Conservation (phyloP, 768 basidiomycete genomes). For the Leccinellum luteum region DNA sequence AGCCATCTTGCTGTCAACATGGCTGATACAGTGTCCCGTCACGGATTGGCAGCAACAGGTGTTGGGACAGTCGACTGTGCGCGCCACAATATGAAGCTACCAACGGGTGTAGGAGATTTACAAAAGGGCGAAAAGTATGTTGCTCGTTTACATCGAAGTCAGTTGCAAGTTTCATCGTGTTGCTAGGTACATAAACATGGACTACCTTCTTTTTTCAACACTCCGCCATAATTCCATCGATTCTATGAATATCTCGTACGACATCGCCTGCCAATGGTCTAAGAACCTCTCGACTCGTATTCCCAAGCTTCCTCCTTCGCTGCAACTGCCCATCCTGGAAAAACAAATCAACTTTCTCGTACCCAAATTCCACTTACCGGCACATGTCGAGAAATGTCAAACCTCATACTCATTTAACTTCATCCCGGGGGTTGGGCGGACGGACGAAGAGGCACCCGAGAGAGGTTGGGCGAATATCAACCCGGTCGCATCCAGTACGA, state of each 20-base stretch:
- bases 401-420: not conserved
- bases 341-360: not conserved
- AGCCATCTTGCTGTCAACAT: not conserved
- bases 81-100: not conserved
- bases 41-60: not conserved
- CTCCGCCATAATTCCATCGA: not conserved
- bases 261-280: too few species aligned
- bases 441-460: slow-evolving; percentile 35
- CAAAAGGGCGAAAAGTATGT: not conserved
- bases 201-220: not conserved
- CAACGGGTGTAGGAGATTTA: not conserved
- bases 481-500: slow-evolving; percentile 28
- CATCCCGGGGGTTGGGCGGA: not conserved
- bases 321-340: not conserved
- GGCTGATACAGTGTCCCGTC: not conserved
- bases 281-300: not conserved
- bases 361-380: not conserved
- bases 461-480: slow-evolving; percentile 36
- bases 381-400: not conserved
- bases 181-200: not conserved
- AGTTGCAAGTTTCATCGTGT: not conserved
- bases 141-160: not conserved
- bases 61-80: not conserved
- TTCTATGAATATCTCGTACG: not conserved
- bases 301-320: not conserved